Evolutionary conservation across 768 basidiomycete genomes (phyloP), one percentile per base, ranked within the genome.

Genomic region (Psilocybe azurescens): DNA sequence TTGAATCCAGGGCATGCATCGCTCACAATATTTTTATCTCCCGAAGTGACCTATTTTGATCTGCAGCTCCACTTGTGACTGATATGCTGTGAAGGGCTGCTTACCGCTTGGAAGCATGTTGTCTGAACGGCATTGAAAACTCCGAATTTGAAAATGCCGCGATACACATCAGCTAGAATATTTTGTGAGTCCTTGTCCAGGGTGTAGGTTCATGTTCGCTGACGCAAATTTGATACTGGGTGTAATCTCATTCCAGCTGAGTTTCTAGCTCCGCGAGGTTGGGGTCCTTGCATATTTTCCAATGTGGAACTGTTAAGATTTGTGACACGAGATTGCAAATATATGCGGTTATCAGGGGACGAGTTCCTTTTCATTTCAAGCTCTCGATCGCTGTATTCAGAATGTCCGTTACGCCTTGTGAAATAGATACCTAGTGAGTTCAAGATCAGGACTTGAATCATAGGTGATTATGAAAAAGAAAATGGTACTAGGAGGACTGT

Each of bases 101-200:
- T 60, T 70, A 94, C 95, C 65, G 83, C 81, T 52, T 91, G 85
- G 65, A 92, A 93, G 71, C 93, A 95, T 30, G 80, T 81, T 13
- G 92, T 94, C 67, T 99, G 97, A 20, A 98, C 86, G 3, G 90
- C 89, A 72, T 99, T 99, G 81, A 98, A 98, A 3, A 90, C 85
- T 0, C 88, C 88, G 65, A 96, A 97, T 69, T 91, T 91, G 84
- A 96, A 97, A 1, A 94, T 77, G 0, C 82, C 78, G 14, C 92
- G 86, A 73, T 90, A 95, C 14, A 88, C 81, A 69, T 95, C 92
- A 54, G 94, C 96, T 97, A 66, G 8, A 49, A n/a, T 24, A 14
- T 61, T 32, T 9, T n/a, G 50, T 69, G 20, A 63, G 62, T 36
- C 58, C 52, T 50, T 60, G 29, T 20, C 29, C 32, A 11, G 20